Percentiles rank a stretch among this genome's conserved stretches.
Conservation (phyloP, 2,329 filamentous ascomycete genomes). For the Trematosphaeria pertusa region DNA sequence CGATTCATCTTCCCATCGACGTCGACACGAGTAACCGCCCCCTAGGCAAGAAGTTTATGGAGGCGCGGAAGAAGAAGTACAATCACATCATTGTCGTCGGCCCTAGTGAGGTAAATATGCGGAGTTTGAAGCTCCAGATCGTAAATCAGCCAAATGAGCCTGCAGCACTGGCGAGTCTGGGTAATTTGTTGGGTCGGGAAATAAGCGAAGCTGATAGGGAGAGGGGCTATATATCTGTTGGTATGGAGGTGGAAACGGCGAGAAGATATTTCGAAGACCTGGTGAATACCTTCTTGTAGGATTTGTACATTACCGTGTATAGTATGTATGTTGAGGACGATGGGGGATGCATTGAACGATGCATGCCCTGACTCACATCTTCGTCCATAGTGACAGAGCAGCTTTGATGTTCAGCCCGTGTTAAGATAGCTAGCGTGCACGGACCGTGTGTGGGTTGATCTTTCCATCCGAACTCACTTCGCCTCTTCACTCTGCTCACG, state of each 20-base stretch:
- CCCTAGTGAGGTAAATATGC: conserved; percentile 33
- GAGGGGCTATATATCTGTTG: conserved; percentile 22
- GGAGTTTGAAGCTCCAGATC: conserved; percentile 34
- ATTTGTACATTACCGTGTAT: conserved; percentile 1
- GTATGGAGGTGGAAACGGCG: conserved; percentile 23
- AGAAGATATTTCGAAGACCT: conserved; percentile 41
- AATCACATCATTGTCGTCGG: conserved; percentile 78
- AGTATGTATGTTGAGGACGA: conserved; percentile 2
- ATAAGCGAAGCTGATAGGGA: conserved; percentile 21
- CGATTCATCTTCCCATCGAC: conserved; percentile 73
- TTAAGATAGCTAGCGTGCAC: no score
- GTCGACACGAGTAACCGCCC: conserved; percentile 69
- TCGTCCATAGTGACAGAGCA: no score
- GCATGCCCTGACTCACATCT: no score
- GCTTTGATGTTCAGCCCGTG: no score
- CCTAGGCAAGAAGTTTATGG: conserved; percentile 72
- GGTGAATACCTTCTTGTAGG: conserved; percentile 35
- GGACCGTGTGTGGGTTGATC: no score
- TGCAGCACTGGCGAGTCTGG: conserved; percentile 34
- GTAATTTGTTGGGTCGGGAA: conserved; percentile 35
- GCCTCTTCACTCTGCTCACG: no score
- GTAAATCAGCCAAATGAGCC: conserved; percentile 49
- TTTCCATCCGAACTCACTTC: no score
- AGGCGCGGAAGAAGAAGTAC: conserved; percentile 76
- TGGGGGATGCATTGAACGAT: no score